Conservation (phyloP, 1,284 basidiomycete genomes). For the Pseudozyma flocculosa region DNA sequence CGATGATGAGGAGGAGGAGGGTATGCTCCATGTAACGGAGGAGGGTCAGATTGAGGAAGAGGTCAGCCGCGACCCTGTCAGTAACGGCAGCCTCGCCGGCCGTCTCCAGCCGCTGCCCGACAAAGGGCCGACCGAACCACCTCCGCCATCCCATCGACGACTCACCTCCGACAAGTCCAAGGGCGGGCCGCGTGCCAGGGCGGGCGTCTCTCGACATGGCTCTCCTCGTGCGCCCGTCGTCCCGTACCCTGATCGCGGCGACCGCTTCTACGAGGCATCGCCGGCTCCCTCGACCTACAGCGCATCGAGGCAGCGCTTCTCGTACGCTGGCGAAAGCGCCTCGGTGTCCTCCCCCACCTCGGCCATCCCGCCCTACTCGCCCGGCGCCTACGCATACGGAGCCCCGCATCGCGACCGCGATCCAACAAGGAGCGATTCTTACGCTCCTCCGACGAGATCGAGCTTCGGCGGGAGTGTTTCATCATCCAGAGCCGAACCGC, state of each 20-base stretch:
- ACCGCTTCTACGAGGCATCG: not conserved
- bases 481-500: constrained; percentile 9
- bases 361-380: not conserved
- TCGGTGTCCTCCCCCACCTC: too few species aligned
- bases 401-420: constrained; percentile 15
- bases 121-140: too few species aligned
- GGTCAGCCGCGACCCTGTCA: not conserved
- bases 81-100: too few species aligned
- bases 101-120: too few species aligned
- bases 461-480: constrained; percentile 7
- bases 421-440: constrained; percentile 12
- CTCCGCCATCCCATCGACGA: too few species aligned
- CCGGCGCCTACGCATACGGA: not conserved
- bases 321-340: not conserved
- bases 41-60: constrained; percentile 39
- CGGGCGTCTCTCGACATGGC: too few species aligned
- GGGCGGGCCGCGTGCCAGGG: not conserved
- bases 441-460: constrained; percentile 8
- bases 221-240: too few species aligned
- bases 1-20: constrained; percentile 37
- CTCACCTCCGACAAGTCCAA: not conserved
- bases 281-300: not conserved
- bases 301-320: not conserved
- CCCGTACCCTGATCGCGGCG: not conserved
- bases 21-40: constrained; percentile 33